phyloP scores from a whole-genome alignment of 495 filamentous ascomycete species.

The Tuber aestivum region DNA sequence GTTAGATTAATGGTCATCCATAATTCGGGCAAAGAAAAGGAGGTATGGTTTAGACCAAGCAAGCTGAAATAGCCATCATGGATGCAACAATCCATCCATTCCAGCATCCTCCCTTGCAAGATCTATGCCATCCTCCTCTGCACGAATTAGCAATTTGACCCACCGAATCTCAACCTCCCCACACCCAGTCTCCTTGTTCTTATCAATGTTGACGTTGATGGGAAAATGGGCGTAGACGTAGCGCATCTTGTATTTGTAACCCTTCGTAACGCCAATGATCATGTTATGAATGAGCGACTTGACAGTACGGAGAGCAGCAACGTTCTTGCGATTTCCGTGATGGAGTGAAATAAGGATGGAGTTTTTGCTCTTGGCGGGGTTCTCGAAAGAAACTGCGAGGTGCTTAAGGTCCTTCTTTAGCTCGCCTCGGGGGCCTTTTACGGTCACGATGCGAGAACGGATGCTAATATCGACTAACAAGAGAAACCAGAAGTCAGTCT shows the following conservation, averaged over 20 bases:
- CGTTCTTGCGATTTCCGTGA: constrained; percentile 93
- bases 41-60: background rate
- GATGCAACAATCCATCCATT: background rate
- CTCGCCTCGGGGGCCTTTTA: constrained; percentile 93
- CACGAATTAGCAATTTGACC: constrained; percentile 43
- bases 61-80: constrained; percentile 6
- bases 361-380: constrained; percentile 59
- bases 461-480: constrained; percentile 83
- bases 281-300: constrained; percentile 95
- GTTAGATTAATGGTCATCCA: constrained; percentile 30
- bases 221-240: constrained; percentile 99
- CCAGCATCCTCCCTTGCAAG: constrained; percentile 8
- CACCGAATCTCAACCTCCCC: constrained; percentile 96
- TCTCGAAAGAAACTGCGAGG: constrained; percentile 88
- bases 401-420: constrained; percentile 93
- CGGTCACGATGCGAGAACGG: constrained; percentile 89
- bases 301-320: constrained; percentile 96
- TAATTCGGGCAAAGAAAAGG: background rate
- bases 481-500: constrained; percentile 46
- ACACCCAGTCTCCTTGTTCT: constrained; percentile 83
- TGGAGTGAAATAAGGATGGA: constrained; percentile 92
- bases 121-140: background rate
- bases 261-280: constrained; percentile 94
- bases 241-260: constrained; percentile 99
- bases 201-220: constrained; percentile 99